A percentile compares a stretch with the other conserved stretches of the same genome.
Conservation (phyloP, 148 eudicot genomes). For the Salicornia ramosissima region DNA sequence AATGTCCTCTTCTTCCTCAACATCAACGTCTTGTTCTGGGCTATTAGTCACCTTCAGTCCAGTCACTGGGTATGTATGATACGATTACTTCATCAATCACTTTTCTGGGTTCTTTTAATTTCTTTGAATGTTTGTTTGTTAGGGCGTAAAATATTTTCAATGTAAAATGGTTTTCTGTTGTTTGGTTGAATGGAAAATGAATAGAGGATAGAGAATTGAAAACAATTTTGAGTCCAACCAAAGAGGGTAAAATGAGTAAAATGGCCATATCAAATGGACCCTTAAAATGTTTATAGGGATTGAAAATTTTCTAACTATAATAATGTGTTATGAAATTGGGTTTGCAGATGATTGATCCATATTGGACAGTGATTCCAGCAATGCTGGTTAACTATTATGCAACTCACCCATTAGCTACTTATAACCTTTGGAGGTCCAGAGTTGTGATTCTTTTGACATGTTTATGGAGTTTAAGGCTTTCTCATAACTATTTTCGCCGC, state of each 20-base stretch:
- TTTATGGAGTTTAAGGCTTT: conserved; percentile 74
- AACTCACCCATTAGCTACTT: conserved; percentile 57
- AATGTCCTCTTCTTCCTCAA: conserved; percentile 70
- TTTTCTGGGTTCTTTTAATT: neutral
- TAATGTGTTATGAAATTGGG: neutral
- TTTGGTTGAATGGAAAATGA: too few species aligned
- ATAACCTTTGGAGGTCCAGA: conserved; percentile 55
- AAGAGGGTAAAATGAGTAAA: too few species aligned
- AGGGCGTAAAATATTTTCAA: neutral
- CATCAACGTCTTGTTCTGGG: conserved; percentile 71
- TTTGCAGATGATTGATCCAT: conserved; percentile 83
- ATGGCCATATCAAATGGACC: too few species aligned
- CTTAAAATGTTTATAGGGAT: too few species aligned
- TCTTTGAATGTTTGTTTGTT: neutral
- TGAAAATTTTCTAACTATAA: too few species aligned
- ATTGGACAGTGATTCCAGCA: conserved; percentile 85
- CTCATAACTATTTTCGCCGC: conserved; percentile 84
- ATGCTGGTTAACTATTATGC: conserved; percentile 63
- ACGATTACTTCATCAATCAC: neutral
- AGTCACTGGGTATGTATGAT: conserved; percentile 69
- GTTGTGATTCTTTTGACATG: conserved; percentile 55
- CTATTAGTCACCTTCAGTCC: conserved; percentile 62
- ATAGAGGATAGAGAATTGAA: too few species aligned
- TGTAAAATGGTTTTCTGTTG: neutral
- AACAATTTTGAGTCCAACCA: too few species aligned